Evolutionary conservation across 345 rosid genomes (phyloP).

Genomic region (Cardamine occulta): DNA sequence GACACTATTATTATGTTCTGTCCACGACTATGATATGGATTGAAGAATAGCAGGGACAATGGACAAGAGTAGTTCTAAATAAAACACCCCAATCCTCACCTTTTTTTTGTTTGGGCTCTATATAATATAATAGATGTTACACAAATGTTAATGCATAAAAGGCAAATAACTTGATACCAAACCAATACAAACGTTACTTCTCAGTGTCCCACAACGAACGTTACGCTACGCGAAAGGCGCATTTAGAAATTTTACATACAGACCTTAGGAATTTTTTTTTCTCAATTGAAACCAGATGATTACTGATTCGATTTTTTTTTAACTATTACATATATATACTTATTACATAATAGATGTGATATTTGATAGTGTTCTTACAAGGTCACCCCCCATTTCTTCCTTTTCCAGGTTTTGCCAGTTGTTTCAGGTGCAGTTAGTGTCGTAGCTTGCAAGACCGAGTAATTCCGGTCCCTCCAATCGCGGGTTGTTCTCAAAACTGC

Average conservation of each 20-base stretch:
- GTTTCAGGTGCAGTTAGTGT: slow-evolving; percentile 76
- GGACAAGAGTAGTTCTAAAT: not conserved
- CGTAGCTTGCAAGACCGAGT: slow-evolving; percentile 87
- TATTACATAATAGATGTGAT: slow-evolving; percentile 29
- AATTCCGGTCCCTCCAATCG: slow-evolving; percentile 93
- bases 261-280: slow-evolving; percentile 5
- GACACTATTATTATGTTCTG: not conserved
- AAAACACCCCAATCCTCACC: not conserved
- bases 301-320: slow-evolving; percentile 7
- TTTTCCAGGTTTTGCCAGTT: slow-evolving; percentile 18
- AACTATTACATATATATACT: slow-evolving; percentile 40
- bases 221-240: slow-evolving; percentile 19
- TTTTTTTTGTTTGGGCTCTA: not conserved
- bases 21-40: not conserved
- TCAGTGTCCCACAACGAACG: slow-evolving; percentile 10
- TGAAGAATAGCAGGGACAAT: not conserved
- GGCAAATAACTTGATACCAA: slow-evolving; percentile 25
- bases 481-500: slow-evolving; percentile 90
- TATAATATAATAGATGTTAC: slow-evolving; percentile 1
- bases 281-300: slow-evolving; percentile 32
- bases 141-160: slow-evolving; percentile 9
- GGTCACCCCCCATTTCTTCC: slow-evolving; percentile 41
- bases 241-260: slow-evolving; percentile 28
- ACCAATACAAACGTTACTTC: slow-evolving; percentile 37
- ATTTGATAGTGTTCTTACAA: slow-evolving; percentile 44